phyloP scores from a whole-genome alignment of 83 land plant species.

The Thuja plicata region DNA sequence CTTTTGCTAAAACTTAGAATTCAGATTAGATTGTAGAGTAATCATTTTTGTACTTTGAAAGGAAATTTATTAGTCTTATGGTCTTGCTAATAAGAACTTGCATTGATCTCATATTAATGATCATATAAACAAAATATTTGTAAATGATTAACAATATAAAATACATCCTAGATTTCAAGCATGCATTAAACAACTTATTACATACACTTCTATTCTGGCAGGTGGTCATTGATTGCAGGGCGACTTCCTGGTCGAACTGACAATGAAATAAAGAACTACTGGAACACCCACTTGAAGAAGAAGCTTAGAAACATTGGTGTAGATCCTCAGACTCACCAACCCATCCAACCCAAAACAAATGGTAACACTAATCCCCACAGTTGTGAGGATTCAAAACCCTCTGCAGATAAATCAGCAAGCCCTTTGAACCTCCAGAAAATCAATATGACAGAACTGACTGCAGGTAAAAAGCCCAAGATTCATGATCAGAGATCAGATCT shows the following conservation, averaged over 20 bases:
- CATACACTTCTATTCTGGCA: neutral
- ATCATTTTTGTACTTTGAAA: too few relatives aligned
- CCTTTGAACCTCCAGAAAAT: neutral
- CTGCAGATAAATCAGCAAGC: neutral
- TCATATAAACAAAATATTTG: too few relatives aligned
- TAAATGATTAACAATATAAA: too few relatives aligned
- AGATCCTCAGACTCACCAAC: neutral
- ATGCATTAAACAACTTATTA: neutral
- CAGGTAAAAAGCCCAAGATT: neutral
- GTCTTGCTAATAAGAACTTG: too few relatives aligned
- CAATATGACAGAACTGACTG: neutral
- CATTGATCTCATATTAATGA: too few relatives aligned
- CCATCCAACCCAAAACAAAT: neutral
- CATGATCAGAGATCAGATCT: neutral
- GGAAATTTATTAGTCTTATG: too few relatives aligned
- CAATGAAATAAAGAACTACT: neutral
- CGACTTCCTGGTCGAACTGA: neutral
- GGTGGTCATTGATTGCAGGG: slow-evolving; percentile 22
- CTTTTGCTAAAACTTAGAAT: too few relatives aligned
- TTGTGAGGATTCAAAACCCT: neutral
- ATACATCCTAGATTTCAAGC: too few relatives aligned
- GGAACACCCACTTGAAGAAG: neutral
- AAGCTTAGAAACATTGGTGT: neutral
- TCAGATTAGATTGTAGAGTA: too few relatives aligned
- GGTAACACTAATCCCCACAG: too few relatives aligned